Percentiles rank a stretch among this genome's conserved stretches.
phyloP scores from a whole-genome alignment of 352 stramenopile species.

The Pythium chondricola region DNA sequence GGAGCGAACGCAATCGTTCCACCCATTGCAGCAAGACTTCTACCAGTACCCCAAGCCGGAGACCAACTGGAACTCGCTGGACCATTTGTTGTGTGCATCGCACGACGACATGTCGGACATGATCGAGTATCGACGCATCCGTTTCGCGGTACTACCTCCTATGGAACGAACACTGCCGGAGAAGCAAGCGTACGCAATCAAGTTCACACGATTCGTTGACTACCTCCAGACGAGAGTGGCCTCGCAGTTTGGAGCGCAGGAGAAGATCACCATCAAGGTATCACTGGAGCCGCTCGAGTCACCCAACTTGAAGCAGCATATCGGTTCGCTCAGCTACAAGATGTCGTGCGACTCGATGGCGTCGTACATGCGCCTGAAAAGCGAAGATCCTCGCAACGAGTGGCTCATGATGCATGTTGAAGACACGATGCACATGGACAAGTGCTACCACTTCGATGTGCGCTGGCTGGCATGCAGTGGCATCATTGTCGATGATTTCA shows the following conservation, averaged over 20 bases:
- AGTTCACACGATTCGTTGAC: constrained; percentile 58
- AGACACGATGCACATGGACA: constrained; percentile 45
- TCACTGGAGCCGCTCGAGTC: constrained; percentile 19
- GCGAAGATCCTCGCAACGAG: constrained; percentile 52
- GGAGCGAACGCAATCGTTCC: constrained; percentile 52
- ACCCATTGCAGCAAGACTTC: constrained; percentile 67
- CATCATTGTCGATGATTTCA: constrained; percentile 68
- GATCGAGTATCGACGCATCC: constrained; percentile 67
- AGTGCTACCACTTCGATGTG: constrained; percentile 66
- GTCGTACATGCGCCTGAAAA: constrained; percentile 23
- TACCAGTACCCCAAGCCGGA: constrained; percentile 61
- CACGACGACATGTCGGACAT: constrained; percentile 65
- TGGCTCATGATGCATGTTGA: constrained; percentile 71
- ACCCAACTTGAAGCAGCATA: constrained; percentile 8
- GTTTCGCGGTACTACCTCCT: constrained; percentile 58
- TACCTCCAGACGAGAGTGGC: constrained; percentile 55
- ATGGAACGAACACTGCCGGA: constrained; percentile 5
- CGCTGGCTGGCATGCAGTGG: constrained; percentile 78
- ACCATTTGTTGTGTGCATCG: constrained; percentile 73
- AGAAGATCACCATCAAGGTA: constrained; percentile 43
- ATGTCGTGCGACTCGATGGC: constrained; percentile 27
- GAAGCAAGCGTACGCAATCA: constrained; percentile 30
- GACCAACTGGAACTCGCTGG: constrained; percentile 74
- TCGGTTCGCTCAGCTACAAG: constrained; percentile 33
- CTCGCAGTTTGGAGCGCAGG: constrained; percentile 39